These are phyloP conservation scores for Kwoniella newhampshirensis DNA, from an alignment of 768 basidiomycete species.

Conservation along the genomic window DNA sequence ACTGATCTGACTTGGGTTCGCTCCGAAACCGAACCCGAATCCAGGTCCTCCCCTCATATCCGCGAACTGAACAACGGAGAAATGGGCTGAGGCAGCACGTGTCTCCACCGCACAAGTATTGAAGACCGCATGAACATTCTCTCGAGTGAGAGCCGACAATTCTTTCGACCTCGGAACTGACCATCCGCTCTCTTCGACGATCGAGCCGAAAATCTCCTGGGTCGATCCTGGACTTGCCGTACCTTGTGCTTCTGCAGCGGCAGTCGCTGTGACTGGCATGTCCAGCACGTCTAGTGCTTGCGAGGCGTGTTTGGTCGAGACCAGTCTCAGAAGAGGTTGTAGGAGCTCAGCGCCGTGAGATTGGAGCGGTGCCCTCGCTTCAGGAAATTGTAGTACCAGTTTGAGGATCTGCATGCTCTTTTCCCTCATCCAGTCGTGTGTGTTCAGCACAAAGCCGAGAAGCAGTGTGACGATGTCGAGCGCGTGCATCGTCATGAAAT, in stretches of 20 bases:
- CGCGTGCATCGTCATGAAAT: slow-evolving; percentile 71
- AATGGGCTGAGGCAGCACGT: slow-evolving; percentile 68
- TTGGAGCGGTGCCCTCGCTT: slow-evolving; percentile 71
- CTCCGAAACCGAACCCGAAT: slow-evolving; percentile 39
- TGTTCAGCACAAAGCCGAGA: slow-evolving; percentile 81
- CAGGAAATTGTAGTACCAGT: slow-evolving; percentile 79
- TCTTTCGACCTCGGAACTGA: slow-evolving; percentile 69
- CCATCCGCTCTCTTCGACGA: slow-evolving; percentile 83
- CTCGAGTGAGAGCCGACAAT: slow-evolving; percentile 64
- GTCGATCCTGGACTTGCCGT: slow-evolving; percentile 35
- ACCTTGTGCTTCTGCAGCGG: slow-evolving; percentile 1
- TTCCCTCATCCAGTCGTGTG: slow-evolving; percentile 74
- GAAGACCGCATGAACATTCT: slow-evolving; percentile 80
- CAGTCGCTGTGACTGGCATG: slow-evolving; percentile 61
- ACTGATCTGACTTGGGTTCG: slow-evolving; percentile 41
- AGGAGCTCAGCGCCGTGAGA: slow-evolving; percentile 79
- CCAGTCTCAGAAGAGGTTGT: slow-evolving; percentile 82
- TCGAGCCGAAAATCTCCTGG: slow-evolving; percentile 70
- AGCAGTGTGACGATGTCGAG: slow-evolving; percentile 78
- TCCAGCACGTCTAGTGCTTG: slow-evolving; percentile 91
- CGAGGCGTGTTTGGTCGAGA: slow-evolving; percentile 80
- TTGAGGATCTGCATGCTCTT: slow-evolving; percentile 86
- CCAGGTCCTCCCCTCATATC: slow-evolving; percentile 51
- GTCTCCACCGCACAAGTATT: slow-evolving; percentile 71
- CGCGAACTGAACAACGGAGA: slow-evolving; percentile 49